Base-by-base conservation (phyloP, 73 alveolate species). In the Paramecium tetraurelia region DNA sequence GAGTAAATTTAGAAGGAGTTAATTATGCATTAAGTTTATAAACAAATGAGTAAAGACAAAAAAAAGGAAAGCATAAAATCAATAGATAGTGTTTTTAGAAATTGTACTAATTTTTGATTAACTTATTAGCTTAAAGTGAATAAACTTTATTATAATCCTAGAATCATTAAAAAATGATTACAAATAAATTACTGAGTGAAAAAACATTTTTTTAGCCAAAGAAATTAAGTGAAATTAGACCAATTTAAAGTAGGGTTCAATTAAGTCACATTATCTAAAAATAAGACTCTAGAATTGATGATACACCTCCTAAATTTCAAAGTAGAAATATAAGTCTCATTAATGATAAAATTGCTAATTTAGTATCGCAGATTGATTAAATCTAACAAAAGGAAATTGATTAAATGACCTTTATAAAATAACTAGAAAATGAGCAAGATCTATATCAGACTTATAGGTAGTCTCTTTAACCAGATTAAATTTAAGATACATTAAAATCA, bases 361-460 rank as follows among this genome's bases (percentile, higher is more conserved):
- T 72, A 35, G 86, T 72, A 35, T 36, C 40, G 7, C 36, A 72
- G 6, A 72, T 72, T 12, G 86, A 72, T 72, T 36, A 4, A 16
- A 72, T 72, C 0, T 36, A 40, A 36, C n/a, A 72, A 72, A 21
- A 22, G 38, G 59, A 33, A 36, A 16, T n/a, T 1, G 86, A 72
- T 35, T 16, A 72, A 72, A 4, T 72, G 22, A 63, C 22, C 24
- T 63, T 27, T 20, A 63, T 63, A 33, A 36, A 72, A 20, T 38
- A 72, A 72, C n/a, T 72, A n/a, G 59, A 72, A 38, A 72, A 72
- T 33, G 86, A 72, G 40, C 31, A 72, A 72, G 86, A 36, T 72
- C 5, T 36, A 8, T 72, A 36, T 36, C 1, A 72, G 27, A 72
- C 86, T 29, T 40, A 29, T 72, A 72, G 86, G 40, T 58, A 72